These are phyloP conservation scores for Rhizopus arrhizus DNA, from an alignment of 371 early-diverging fungal genomes.

Conservation along the genomic window DNA sequence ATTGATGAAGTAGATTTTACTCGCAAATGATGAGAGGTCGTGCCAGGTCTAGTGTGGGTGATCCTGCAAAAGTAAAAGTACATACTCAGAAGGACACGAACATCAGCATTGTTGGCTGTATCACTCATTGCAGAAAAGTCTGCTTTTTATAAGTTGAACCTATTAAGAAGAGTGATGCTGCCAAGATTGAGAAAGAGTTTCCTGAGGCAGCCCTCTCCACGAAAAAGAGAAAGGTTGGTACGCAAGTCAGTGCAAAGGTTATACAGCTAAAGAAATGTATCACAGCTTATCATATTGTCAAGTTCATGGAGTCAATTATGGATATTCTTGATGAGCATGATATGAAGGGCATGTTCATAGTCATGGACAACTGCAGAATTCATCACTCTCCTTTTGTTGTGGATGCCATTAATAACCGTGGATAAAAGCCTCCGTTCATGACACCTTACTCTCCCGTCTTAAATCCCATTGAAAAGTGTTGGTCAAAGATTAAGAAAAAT, in stretches of 20 bases:
- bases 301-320: conserved; percentile 7
- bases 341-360: conserved; percentile 16
- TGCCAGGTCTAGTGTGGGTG: too few species aligned
- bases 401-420: neutral
- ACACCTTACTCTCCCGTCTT: conserved; percentile 4
- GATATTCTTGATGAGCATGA: conserved; percentile 17
- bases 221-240: conserved; percentile 17
- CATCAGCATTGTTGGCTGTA: conserved; percentile 17
- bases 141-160: conserved; percentile 13
- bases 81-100: conserved; percentile 12
- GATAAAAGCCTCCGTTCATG: neutral
- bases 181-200: conserved; percentile 14
- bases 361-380: conserved; percentile 13
- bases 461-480: too few species aligned
- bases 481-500: conserved; percentile 10
- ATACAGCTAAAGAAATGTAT: conserved; percentile 11
- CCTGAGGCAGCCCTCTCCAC: conserved; percentile 2
- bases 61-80: conserved; percentile 16
- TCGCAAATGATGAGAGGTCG: conserved; percentile 17
- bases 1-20: conserved; percentile 15
- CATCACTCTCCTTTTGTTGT: conserved; percentile 2
- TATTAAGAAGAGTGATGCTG: conserved; percentile 10
- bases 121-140: too few species aligned
- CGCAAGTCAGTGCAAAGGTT: conserved; percentile 1
- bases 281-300: conserved; percentile 17